A percentile compares a stretch with the other conserved stretches of the same genome.
Evolutionary conservation across 805 yeast species (phyloP).

Genomic region (Wickerhamomyces subpelliculosus): DNA sequence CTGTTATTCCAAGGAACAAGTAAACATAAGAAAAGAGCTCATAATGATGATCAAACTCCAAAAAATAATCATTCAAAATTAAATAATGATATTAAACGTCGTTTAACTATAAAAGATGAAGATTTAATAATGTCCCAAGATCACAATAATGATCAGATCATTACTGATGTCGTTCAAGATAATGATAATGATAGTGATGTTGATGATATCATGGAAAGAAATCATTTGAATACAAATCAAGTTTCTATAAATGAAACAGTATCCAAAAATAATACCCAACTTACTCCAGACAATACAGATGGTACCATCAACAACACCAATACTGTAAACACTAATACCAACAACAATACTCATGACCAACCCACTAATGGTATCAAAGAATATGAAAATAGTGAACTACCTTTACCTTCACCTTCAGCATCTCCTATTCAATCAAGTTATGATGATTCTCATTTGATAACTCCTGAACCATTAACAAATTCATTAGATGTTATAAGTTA

Average conservation of each 20-base stretch:
- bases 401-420: slow-evolving; percentile 65
- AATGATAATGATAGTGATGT: not conserved
- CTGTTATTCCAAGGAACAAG: not conserved
- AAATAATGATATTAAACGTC: slow-evolving; percentile 10
- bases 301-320: not conserved
- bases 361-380: slow-evolving; percentile 1
- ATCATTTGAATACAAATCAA: too few relatives aligned
- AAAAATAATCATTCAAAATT: not conserved
- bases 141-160: too few relatives aligned
- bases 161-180: too few relatives aligned
- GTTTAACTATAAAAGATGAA: slow-evolving; percentile 10
- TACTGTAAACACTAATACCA: not conserved
- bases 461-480: not conserved
- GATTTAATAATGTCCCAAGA: too few relatives aligned
- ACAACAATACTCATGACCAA: not conserved
- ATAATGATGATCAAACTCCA: slow-evolving; percentile 13
- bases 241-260: too few relatives aligned
- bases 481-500: slow-evolving; percentile 5
- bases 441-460: slow-evolving; percentile 11
- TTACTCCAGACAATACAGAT: not conserved
- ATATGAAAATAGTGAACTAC: slow-evolving; percentile 31
- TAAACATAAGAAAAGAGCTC: slow-evolving; percentile 14
- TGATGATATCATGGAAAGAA: too few relatives aligned
- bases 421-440: slow-evolving; percentile 38
- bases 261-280: too few relatives aligned